These are phyloP conservation scores for Cylindricascospora bacillispora DNA, from an alignment of 1,139 yeast genomes.

Conservation along the genomic window DNA sequence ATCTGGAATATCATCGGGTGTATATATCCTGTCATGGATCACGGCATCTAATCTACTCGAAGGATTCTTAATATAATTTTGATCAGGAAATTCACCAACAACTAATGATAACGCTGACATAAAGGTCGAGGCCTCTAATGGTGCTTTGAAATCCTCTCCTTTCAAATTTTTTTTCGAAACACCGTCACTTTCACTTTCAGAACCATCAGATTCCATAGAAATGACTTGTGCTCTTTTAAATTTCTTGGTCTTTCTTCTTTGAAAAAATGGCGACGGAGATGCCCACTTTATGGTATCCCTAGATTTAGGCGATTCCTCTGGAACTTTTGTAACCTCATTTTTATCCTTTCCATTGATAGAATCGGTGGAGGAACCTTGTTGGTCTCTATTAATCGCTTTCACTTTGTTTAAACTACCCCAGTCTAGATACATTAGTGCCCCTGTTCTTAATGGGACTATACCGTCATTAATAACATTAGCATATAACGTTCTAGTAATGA, in stretches of 20 bases:
- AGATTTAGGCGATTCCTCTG: conserved; percentile 22
- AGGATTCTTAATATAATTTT: conserved; percentile 53
- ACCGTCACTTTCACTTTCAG: conserved; percentile 9
- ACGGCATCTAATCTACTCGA: conserved; percentile 42
- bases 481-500: conserved; percentile 40
- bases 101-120: conserved; percentile 48
- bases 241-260: conserved; percentile 19
- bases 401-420: conserved; percentile 51
- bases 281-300: conserved; percentile 18
- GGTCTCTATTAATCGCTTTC: conserved; percentile 22
- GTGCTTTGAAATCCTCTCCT: conserved; percentile 27
- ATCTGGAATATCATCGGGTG: conserved; percentile 52
- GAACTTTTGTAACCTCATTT: conserved; percentile 24
- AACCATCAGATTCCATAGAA: conserved; percentile 3
- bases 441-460: conserved; percentile 47
- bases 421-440: conserved; percentile 39
- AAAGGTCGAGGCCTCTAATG: conserved; percentile 44
- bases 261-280: conserved; percentile 15
- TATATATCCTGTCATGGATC: conserved; percentile 71
- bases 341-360: conserved; percentile 1
- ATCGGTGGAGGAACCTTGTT: conserved; percentile 2
- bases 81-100: conserved; percentile 75
- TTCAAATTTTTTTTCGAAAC: conserved; percentile 10
- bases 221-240: conserved; percentile 25
- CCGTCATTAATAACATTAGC: conserved; percentile 51